Evolutionary conservation across 2,329 filamentous ascomycete genomes (phyloP).

Genomic region (Leptographium wingfieldii): DNA sequence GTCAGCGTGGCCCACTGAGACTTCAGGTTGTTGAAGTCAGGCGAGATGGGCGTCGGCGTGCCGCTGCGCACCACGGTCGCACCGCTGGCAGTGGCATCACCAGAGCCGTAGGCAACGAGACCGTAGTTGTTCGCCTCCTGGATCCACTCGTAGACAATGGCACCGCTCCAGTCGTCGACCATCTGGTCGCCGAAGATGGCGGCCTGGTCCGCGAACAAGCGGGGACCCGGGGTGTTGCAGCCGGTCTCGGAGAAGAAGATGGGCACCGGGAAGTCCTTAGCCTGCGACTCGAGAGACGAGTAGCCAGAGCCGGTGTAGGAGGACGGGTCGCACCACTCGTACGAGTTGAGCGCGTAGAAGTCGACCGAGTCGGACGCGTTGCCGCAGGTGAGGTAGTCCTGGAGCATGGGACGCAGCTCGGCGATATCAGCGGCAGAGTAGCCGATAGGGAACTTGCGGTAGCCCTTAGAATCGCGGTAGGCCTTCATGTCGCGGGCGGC

Average conservation of each 20-base stretch:
- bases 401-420: slow-evolving; percentile 47
- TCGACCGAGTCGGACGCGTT: slow-evolving; percentile 60
- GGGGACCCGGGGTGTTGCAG: slow-evolving; percentile 54
- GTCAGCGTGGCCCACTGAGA: slow-evolving; percentile 60
- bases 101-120: slow-evolving; percentile 59
- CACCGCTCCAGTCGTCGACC: slow-evolving; percentile 57
- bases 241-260: slow-evolving; percentile 87
- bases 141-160: slow-evolving; percentile 86
- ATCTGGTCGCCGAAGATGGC: slow-evolving; percentile 67
- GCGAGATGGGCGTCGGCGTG: slow-evolving; percentile 57
- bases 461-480: slow-evolving; percentile 62
- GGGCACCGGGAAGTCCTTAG: slow-evolving; percentile 62
- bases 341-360: slow-evolving; percentile 78
- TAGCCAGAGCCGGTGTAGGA: slow-evolving; percentile 57
- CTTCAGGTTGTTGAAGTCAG: slow-evolving; percentile 70
- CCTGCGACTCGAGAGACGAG: slow-evolving; percentile 50
- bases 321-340: slow-evolving; percentile 61
- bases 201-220: slow-evolving; percentile 57
- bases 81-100: slow-evolving; percentile 49
- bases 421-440: slow-evolving; percentile 83
- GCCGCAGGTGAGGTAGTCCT: slow-evolving; percentile 66
- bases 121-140: slow-evolving; percentile 75
- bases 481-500: slow-evolving; percentile 72
- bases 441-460: slow-evolving; percentile 71
- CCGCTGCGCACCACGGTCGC: slow-evolving; percentile 61